phyloP scores from a whole-genome alignment of 768 basidiomycete species.

The Naganishia randhawae region DNA sequence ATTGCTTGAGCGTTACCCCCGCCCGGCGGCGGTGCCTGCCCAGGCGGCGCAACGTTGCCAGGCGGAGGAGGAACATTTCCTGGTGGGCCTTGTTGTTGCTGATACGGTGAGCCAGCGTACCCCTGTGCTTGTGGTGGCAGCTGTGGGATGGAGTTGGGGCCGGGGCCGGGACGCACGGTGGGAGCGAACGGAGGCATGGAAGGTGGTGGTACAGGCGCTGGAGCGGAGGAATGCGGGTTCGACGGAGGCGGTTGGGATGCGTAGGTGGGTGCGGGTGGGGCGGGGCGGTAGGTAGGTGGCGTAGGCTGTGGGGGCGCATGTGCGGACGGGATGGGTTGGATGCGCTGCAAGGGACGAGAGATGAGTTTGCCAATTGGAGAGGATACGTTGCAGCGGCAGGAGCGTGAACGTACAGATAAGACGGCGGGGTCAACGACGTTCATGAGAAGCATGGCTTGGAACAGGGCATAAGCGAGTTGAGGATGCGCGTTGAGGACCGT shows the following conservation, averaged over 20 bases:
- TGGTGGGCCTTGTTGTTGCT: slow-evolving; percentile 15
- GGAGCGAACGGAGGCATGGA: slow-evolving; percentile 33
- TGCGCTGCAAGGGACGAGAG: slow-evolving; percentile 32
- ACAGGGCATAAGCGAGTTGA: slow-evolving; percentile 90
- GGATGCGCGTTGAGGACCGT: slow-evolving; percentile 75
- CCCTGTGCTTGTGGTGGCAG: slow-evolving; percentile 14
- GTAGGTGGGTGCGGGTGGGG: slow-evolving; percentile 22
- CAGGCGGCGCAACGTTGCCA: not conserved
- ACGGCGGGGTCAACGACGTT: slow-evolving; percentile 86
- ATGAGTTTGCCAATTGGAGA: not conserved
- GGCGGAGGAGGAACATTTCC: not conserved
- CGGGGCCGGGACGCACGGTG: slow-evolving; percentile 41
- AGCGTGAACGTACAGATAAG: slow-evolving; percentile 60
- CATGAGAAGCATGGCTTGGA: slow-evolving; percentile 87
- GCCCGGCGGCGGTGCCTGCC: not conserved
- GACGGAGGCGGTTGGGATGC: slow-evolving; percentile 23
- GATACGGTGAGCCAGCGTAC: not conserved
- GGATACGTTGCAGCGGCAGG: not conserved
- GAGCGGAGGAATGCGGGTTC: not conserved
- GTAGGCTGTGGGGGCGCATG: slow-evolving; percentile 37
- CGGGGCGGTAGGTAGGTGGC: slow-evolving; percentile 35
- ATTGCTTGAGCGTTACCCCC: slow-evolving; percentile 12
- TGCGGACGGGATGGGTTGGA: slow-evolving; percentile 40
- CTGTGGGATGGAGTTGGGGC: slow-evolving; percentile 48
- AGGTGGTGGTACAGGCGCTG: not conserved